These are phyloP conservation scores for Triticum turgidum DNA, from an alignment of 176 grass and related monocot genomes.

Conservation along the genomic window DNA sequence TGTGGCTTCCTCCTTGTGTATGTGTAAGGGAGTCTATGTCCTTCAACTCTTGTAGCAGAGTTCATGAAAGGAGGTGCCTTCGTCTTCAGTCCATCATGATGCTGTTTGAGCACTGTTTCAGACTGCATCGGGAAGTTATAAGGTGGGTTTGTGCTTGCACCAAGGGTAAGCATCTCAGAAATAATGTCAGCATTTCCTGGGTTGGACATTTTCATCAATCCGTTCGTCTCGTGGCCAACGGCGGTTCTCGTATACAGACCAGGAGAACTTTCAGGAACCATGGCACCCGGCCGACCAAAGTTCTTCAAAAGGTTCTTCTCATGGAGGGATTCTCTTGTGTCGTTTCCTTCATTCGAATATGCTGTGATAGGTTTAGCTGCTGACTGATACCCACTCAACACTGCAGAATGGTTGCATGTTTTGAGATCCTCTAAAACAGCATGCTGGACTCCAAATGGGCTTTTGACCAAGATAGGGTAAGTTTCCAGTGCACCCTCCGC, in stretches of 20 bases:
- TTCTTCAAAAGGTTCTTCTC: constrained; percentile 58
- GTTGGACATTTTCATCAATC: background rate
- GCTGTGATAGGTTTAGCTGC: constrained; percentile 18
- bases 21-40: constrained; percentile 56
- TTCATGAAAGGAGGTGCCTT: constrained; percentile 11
- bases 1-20: constrained; percentile 73
- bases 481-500: constrained; percentile 15
- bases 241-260: constrained; percentile 1
- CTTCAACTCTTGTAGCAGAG: constrained; percentile 28
- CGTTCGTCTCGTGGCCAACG: constrained; percentile 2
- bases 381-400: constrained; percentile 11
- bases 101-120: constrained; percentile 1
- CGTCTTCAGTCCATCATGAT: constrained; percentile 13
- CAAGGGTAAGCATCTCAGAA: constrained; percentile 36
- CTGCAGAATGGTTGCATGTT: constrained; percentile 15
- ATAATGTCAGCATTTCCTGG: constrained; percentile 6
- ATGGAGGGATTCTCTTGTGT: constrained; percentile 24
- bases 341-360: constrained; percentile 25
- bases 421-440: constrained; percentile 24
- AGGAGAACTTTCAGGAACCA: constrained; percentile 40
- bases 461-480: constrained; percentile 31
- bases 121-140: constrained; percentile 10
- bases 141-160: background rate
- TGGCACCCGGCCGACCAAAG: constrained; percentile 32
- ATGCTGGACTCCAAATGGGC: constrained; percentile 36